Conservation (phyloP, 2,329 filamentous ascomycete genomes). For the Scedosporium aurantiacum region DNA sequence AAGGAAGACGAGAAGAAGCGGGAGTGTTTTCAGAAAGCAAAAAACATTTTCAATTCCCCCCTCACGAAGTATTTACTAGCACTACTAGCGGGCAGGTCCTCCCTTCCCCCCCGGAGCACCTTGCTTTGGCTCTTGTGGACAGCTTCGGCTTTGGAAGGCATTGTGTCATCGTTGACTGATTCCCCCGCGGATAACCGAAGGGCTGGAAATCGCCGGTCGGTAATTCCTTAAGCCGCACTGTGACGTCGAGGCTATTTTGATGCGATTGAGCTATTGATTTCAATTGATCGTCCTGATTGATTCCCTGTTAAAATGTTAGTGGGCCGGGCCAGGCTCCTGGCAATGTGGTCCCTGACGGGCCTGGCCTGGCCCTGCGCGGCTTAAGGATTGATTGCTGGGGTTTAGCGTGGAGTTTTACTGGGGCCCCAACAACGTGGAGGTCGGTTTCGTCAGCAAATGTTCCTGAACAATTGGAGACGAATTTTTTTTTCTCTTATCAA, state of each 20-base stretch:
- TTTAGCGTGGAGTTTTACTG: too few species aligned
- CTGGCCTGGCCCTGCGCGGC: too few species aligned
- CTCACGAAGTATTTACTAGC: not conserved
- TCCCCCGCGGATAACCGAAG: slow-evolving; percentile 27
- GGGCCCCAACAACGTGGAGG: too few species aligned
- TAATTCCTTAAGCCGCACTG: not conserved
- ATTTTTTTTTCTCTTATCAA: too few species aligned
- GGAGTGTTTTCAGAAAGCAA: not conserved
- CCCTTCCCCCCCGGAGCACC: not conserved
- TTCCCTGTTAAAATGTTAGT: not conserved
- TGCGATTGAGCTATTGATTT: not conserved
- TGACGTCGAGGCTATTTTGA: not conserved
- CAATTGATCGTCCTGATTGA: not conserved
- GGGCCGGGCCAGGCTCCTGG: not conserved
- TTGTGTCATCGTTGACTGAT: slow-evolving; percentile 19
- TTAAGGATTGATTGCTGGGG: too few species aligned
- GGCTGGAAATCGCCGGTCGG: not conserved
- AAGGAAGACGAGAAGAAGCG: not conserved
- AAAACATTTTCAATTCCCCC: not conserved
- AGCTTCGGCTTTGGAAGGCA: slow-evolving; percentile 22
- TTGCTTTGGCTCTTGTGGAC: not conserved
- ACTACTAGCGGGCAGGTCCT: not conserved
- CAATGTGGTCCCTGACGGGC: too few species aligned
- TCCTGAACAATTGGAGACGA: too few species aligned
- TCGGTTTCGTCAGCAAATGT: too few species aligned